These are phyloP conservation scores for Rhizopus arrhizus DNA, from an alignment of 371 early-diverging fungal species.

Conservation along the genomic window DNA sequence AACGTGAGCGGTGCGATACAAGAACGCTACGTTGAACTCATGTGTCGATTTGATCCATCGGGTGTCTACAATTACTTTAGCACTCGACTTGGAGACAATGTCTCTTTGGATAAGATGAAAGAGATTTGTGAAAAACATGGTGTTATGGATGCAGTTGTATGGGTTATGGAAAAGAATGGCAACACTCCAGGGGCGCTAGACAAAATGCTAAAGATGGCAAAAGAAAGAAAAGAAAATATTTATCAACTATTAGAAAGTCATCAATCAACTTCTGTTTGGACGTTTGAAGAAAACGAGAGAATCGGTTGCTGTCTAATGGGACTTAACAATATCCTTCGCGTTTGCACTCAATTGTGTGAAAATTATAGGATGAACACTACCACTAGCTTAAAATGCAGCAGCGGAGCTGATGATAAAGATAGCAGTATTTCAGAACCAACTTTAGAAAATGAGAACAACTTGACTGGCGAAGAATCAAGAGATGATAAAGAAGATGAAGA, in stretches of 20 bases:
- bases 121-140: conserved; percentile 60
- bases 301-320: conserved; percentile 60
- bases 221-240: conserved; percentile 51
- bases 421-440: conserved; percentile 20
- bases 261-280: conserved; percentile 36
- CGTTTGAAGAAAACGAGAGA: conserved; percentile 58
- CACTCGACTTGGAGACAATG: conserved; percentile 58
- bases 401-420: conserved; percentile 7
- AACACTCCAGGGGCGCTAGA: conserved; percentile 68
- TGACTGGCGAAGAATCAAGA: conserved; percentile 6
- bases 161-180: conserved; percentile 77
- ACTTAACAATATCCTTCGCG: conserved; percentile 61
- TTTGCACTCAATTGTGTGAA: conserved; percentile 62
- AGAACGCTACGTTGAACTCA: conserved; percentile 69
- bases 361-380: conserved; percentile 47
- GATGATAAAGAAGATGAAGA: conserved; percentile 12
- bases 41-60: conserved; percentile 71
- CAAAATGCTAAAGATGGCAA: conserved; percentile 65
- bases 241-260: conserved; percentile 47
- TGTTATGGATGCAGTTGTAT: conserved; percentile 74
- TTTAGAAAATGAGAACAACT: conserved; percentile 20
- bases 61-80: conserved; percentile 67
- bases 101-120: conserved; percentile 61
- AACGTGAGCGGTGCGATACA: conserved; percentile 50
- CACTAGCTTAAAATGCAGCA: neutral